Evolutionary conservation across 2,329 filamentous ascomycete species (phyloP), one percentile per base, ranked within the genome.

Genomic region (Capronia americana): DNA sequence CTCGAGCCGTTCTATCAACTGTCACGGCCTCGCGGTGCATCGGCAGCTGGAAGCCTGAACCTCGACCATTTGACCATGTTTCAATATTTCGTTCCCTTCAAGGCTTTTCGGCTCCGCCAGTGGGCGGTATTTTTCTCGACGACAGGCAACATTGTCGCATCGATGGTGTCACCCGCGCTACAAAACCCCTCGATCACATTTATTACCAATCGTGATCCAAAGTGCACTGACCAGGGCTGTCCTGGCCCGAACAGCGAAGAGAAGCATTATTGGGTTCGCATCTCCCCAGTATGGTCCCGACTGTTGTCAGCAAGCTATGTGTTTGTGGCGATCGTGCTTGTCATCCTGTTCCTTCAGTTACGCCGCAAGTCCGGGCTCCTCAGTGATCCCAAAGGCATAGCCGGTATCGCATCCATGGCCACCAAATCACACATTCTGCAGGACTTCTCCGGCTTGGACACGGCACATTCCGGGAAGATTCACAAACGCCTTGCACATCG

Each of bases 391-490:
- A 80, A 80, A 58, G 82, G 82, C 1, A 82, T 84, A 24, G 82
- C 81, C 10, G 82, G 82, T n/a, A 77, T 84, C 64, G 82, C 82
- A 65, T 79, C 82, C 71, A 84, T 84, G 82, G 63, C 81, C 73
- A 83, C 80, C 34, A 79, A 79, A 72, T 82, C 80, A 41, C 82
- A 84, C 58, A 83, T 84, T 74, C 73, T 84, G 8, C 76, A 78
- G 17, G 82, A 84, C 61, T 83, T 83, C 61, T 76, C 79, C 24
- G 81, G 80, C 2, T 73, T 83, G 28, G 82, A 84, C 62, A 77
- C 76, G 20, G 81, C 79, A 1, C 76, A 77, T 4, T 72, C 80
- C 23, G 70, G 77, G 4, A 76, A 78, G 53, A 83, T 84, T 38
- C 81, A 84, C 68, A 80, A 81, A 67, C 77, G 78, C 65, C 75